Conservation (phyloP, 495 filamentous ascomycete genomes). For the Penicillium cinerascens region DNA sequence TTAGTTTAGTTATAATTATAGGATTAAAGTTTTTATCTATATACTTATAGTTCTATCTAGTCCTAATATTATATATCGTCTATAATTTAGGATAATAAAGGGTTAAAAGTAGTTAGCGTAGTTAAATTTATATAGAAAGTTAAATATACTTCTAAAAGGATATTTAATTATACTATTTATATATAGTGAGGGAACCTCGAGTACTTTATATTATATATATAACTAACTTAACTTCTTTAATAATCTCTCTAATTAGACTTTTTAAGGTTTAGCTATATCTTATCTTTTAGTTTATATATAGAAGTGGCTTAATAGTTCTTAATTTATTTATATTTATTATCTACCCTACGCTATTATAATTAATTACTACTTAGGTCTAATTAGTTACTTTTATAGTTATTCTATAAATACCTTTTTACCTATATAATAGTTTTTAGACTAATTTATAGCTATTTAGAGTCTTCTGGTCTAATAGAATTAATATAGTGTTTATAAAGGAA, state of each 20-base stretch:
- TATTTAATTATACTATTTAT: too few species aligned
- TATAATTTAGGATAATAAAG: too few species aligned
- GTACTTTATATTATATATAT: neutral
- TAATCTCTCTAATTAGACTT: too few species aligned
- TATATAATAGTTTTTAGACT: too few species aligned
- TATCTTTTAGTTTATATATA: neutral
- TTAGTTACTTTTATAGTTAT: neutral
- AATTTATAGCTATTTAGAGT: too few species aligned
- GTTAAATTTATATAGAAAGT: neutral
- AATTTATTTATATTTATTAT: neutral
- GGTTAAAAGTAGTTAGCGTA: too few species aligned
- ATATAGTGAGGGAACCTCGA: too few species aligned
- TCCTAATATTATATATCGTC: too few species aligned
- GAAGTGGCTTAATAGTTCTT: neutral
- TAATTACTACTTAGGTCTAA: neutral
- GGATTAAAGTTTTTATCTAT: too few species aligned
- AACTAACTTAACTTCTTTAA: too few species aligned
- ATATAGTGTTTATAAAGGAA: neutral
- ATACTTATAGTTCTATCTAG: too few species aligned
- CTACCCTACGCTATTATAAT: neutral
- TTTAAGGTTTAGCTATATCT: slow-evolving; percentile 1
- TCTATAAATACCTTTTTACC: neutral
- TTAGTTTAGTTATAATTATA: too few species aligned
- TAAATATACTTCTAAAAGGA: neutral
- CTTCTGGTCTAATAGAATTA: slow-evolving; percentile 1